Evolutionary conservation across 78 protist genomes (phyloP).

Genomic region (Emiliania huxleyi): DNA sequence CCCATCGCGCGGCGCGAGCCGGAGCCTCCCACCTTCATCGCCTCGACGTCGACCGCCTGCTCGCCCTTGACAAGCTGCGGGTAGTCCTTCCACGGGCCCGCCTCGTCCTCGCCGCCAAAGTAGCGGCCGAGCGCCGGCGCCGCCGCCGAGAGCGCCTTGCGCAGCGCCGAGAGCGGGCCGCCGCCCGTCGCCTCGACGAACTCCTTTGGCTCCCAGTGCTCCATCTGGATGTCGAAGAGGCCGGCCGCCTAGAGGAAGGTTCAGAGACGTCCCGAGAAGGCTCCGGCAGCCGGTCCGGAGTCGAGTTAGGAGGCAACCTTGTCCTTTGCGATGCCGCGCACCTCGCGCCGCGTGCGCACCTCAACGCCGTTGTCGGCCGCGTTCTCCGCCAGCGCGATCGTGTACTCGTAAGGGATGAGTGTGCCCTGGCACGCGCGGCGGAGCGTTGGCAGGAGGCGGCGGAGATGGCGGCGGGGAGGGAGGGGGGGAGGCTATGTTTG

Average conservation of each 20-base stretch:
- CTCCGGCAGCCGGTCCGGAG: too few species aligned
- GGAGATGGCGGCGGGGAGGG: too few species aligned
- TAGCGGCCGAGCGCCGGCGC: background rate
- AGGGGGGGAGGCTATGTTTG: too few species aligned
- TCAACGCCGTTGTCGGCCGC: constrained; percentile 40
- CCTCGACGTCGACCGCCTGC: background rate
- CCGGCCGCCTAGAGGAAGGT: too few species aligned
- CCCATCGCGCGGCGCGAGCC: background rate
- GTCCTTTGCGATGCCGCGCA: background rate
- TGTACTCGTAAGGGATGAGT: constrained; percentile 25
- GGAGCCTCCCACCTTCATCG: background rate
- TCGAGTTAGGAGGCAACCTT: too few species aligned
- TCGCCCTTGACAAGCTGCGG: background rate
- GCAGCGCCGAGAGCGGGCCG: too few species aligned
- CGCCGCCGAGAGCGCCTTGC: too few species aligned
- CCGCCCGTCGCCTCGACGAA: too few species aligned
- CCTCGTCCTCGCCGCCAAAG: background rate
- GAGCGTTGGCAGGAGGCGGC: background rate
- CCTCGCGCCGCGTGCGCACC: constrained; percentile 13
- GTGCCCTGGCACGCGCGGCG: too few species aligned
- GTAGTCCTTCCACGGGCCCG: background rate
- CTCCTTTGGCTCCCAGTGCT: constrained; percentile 30
- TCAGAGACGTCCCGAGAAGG: too few species aligned
- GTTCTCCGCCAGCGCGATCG: constrained; percentile 35
- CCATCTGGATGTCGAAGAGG: background rate